Base-by-base conservation (phyloP, 164 flowering plant genomes). In the Cinnamomum micranthum region DNA sequence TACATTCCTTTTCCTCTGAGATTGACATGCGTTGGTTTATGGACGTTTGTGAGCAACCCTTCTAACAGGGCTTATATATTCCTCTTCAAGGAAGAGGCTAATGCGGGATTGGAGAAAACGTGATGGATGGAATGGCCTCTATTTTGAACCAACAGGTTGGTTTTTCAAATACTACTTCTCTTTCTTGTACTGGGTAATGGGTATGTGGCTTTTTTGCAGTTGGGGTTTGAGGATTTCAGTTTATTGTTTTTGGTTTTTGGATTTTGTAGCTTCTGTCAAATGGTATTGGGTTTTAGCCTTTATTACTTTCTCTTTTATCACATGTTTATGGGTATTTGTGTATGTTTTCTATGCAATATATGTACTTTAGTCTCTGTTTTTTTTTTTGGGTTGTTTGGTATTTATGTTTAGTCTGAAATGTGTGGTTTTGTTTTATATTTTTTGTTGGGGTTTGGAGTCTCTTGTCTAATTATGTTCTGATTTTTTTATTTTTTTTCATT, bases 41-140 rank as follows among this genome's bases (percentile, higher is more conserved):
- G 67, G 74, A 72, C 33, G 51, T 62, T 31, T 62, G 74, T 72
- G 67, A 72, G 60, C 17, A 31, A 41, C 67, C 67, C 17, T 6
- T 14, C 27, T 20, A 66, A 66, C 23, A 66, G 69, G 69, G 69
- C 47, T 24, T 19, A 28, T 25, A 25, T 25, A 66, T 66, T 12
- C 47, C 69, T 28, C 47, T 31, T 66, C 6, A 4, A 3, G 19
- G 60, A 14, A 3, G 60, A 55, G 28, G 17, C 9, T 66, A 6
- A 15, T 66, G 41, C 13, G 20, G 17, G 13, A 22, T 64, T 24
- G 69, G 69, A 13, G 28, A 17, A 50, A 0, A 50, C 22, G 51
- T 20, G 22, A 73, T 73, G 75, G 75, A 73, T 23, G 75, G 60
- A 50, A 47, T 50, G 52, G 60, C 69, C 24, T 73, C 75, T 50